Base-by-base conservation (phyloP, 1,139 yeast genomes). In the Sugiyamaella japonica region DNA sequence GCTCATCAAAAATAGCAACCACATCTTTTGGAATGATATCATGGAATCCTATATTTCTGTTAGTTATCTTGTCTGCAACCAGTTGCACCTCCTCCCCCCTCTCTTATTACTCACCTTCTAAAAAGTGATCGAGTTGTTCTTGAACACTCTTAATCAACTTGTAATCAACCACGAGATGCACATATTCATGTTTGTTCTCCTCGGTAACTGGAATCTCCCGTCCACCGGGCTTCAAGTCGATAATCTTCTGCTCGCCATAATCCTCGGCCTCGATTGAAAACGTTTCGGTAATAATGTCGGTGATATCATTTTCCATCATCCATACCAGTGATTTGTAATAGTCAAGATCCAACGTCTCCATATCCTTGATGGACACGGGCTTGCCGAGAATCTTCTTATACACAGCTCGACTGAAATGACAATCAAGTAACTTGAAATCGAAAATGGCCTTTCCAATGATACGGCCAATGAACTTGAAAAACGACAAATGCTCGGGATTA, bases 231-330 rank as follows among this genome's bases (percentile, higher is more conserved):
- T 86, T 80, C 68, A 95, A 79, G 65, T 89, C 96, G 59, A 88
- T 79, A 7, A 81, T 74, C 68, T 85, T 88, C 65, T 85, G 91
- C 66, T 86, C 97, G 58, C 98, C 99, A 67, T 88, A 91, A 66
- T 91, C 98, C 66, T 90, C 97, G 1, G 96, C 82, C 65, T 91
- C 98, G 38, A 93, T 89, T 7, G 96, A 85, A 68, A 95, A 93
- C 15, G 95, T 91, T 70, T 95, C 99, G n/a, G 93, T 91, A 53
- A 95, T 89, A 36, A 95, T 86, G 70, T 91, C 99, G 0, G 99
- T 95, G 54, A 95, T 93, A 70, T 76, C 97, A 72, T 95, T 93
- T 63, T 93, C 97, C 56, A 95, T 75, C 88, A 95, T 95, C 99
- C 99, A 95, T 66, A 86, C 80, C 65, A 95, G 74, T 1, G 97